Conservation (phyloP, 2,329 filamentous ascomycete genomes). For the Apiospora hydei region DNA sequence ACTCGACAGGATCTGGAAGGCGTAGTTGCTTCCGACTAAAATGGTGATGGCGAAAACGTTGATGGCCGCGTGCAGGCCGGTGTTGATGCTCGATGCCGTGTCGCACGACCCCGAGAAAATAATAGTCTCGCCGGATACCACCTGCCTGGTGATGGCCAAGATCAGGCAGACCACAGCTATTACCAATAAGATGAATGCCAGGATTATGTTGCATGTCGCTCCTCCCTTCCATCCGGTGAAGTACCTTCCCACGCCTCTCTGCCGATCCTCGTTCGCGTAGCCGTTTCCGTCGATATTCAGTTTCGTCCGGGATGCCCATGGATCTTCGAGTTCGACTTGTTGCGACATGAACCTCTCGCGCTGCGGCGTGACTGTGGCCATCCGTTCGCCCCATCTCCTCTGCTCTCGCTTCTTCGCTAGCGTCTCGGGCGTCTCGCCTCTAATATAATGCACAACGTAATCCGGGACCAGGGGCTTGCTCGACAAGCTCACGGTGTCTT, state of each 20-base stretch:
- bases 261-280: conserved; percentile 39
- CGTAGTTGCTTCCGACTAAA: conserved; percentile 59
- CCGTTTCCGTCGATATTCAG: conserved; percentile 32
- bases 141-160: conserved; percentile 44
- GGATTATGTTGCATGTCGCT: conserved; percentile 51
- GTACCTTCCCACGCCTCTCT: conserved; percentile 39
- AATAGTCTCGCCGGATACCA: conserved; percentile 45
- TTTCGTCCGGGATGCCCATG: conserved; percentile 37
- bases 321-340: conserved; percentile 46
- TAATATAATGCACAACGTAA: conserved; percentile 62
- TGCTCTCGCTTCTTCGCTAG: conserved; percentile 54
- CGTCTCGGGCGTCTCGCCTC: conserved; percentile 62
- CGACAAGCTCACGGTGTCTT: conserved; percentile 45
- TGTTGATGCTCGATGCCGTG: conserved; percentile 45
- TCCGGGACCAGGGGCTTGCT: conserved; percentile 57
- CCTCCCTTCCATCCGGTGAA: conserved; percentile 57
- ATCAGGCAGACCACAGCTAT: conserved; percentile 49
- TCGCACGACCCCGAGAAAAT: conserved; percentile 50
- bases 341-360: conserved; percentile 43
- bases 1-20: conserved; percentile 61
- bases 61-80: conserved; percentile 53
- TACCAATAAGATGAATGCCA: conserved; percentile 47
- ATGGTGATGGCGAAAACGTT: conserved; percentile 52
- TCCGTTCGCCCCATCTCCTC: conserved; percentile 42
- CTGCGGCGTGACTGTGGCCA: conserved; percentile 41